Evolutionary conservation across 306 rosid genomes (phyloP).

Genomic region (Rubus idaeus): DNA sequence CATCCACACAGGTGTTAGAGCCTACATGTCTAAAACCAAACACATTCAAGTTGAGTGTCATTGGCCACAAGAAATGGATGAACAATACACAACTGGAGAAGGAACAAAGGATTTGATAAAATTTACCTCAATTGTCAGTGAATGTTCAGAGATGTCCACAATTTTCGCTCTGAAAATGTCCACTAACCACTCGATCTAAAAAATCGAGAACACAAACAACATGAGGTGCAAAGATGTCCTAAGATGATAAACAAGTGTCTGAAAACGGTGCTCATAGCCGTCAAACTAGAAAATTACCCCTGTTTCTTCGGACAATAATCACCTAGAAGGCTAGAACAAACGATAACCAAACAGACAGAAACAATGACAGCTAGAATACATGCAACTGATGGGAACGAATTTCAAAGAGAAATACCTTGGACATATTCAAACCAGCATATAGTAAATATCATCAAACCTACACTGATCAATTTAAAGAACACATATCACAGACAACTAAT

Average conservation of each 20-base stretch:
- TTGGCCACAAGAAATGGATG: neutral
- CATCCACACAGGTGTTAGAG: constrained; percentile 8
- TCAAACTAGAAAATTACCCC: constrained; percentile 2
- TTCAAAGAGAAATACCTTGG: neutral
- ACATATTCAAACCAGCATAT: neutral
- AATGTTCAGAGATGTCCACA: constrained; percentile 51
- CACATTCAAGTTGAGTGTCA: constrained; percentile 6
- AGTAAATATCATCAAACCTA: neutral
- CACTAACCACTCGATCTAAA: constrained; percentile 62
- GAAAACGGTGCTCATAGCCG: neutral
- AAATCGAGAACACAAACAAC: constrained; percentile 13
- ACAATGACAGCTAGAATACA: neutral
- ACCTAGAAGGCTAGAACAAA: neutral
- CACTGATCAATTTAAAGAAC: neutral
- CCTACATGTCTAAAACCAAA: constrained; percentile 5
- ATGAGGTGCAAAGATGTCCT: neutral
- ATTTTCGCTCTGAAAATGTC: constrained; percentile 56
- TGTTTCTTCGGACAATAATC: neutral
- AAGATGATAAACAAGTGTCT: constrained; percentile 16
- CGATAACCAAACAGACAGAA: neutral
- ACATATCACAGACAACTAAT: too few species aligned
- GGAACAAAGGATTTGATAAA: neutral
- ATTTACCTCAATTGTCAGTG: constrained; percentile 57
- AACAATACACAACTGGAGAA: neutral
- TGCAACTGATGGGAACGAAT: neutral